Base-by-base conservation (phyloP, 176 grass and related monocot genomes). In the Oryza nivara region DNA sequence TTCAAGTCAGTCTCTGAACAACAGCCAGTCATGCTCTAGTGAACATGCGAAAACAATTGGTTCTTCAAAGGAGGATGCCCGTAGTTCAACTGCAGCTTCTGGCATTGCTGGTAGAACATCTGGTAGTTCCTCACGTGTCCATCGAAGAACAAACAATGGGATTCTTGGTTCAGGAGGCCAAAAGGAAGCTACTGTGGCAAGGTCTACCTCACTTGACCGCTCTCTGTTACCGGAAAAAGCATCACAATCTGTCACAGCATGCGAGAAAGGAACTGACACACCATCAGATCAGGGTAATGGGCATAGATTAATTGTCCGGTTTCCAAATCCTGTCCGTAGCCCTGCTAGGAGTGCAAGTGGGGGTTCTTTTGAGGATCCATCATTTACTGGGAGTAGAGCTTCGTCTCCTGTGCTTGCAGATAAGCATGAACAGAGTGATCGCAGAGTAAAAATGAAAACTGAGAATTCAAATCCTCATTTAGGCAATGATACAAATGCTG, bases 11-110 rank as follows among this genome's bases (percentile, higher is more conserved):
- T 97, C 92, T 15, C 79, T 86, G 46, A 94, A 94, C 65, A 94
- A 97, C 56, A 97, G 95, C 79, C 95, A 97, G 72, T 94, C 95
- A 48, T 93, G 92, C 51, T 94, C 92, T 26, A 92, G 92, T 35
- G 94, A 97, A 88, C 92, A 90, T 78, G 83, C 75, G 69, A 90
- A 90, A 88, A 83, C 88, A 74, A 44, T 88, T 40, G 82, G 74
- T 86, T 90, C 85, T 68, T 90, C 81, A 83, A 92, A 91, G 67
- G 92, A 97, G 84, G 95, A 94, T 19, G 87, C 90, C 4, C 87
- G 82, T 72, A 94, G 90, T 86, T 97, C 95, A 78, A 97, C 90
- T 77, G 86, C 92, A 64, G 90, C 87, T 49, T 97, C 95, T 75
- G 86, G 79, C 4, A 82, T 82, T 91, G 83, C 80, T 72, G 85